Conservation (phyloP, 306 rosid species). For the Rosa persica region DNA sequence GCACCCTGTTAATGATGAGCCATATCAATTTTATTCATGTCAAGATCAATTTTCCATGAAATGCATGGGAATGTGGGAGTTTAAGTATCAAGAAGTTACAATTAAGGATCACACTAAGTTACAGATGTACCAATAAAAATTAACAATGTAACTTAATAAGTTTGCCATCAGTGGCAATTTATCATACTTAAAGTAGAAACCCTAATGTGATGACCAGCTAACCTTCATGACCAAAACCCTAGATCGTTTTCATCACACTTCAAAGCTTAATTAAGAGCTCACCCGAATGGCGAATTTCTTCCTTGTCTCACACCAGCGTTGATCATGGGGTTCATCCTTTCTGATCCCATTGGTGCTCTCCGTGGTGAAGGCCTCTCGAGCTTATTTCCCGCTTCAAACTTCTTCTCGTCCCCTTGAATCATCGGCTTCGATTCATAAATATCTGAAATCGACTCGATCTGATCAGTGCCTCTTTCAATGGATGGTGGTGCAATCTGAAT, state of each 20-base stretch:
- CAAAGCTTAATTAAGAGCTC: constrained; percentile 25
- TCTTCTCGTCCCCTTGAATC: constrained; percentile 53
- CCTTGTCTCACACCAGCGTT: constrained; percentile 57
- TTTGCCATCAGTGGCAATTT: constrained; percentile 71
- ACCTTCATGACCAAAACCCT: constrained; percentile 51
- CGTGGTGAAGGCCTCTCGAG: constrained; percentile 88
- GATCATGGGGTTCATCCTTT: constrained; percentile 79
- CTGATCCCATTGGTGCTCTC: constrained; percentile 46
- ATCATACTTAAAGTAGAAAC: constrained; percentile 37
- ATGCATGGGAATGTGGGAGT: constrained; percentile 22
- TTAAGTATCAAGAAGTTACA: constrained; percentile 25
- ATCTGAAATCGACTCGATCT: constrained; percentile 62
- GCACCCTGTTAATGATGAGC: neutral
- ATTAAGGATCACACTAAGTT: constrained; percentile 36
- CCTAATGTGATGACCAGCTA: constrained; percentile 23
- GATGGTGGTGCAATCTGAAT: constrained; percentile 60
- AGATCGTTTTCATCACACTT: constrained; percentile 44
- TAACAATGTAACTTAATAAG: constrained; percentile 38
- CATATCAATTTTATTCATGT: constrained; percentile 16
- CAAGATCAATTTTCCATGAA: constrained; percentile 8
- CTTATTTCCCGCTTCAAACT: constrained; percentile 56
- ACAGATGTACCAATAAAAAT: constrained; percentile 32
- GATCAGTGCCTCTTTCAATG: constrained; percentile 52
- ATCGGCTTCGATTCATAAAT: constrained; percentile 69
- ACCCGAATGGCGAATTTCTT: constrained; percentile 72